Conservation (phyloP, 2,329 filamentous ascomycete species). For the Zopfia rhizophila region DNA sequence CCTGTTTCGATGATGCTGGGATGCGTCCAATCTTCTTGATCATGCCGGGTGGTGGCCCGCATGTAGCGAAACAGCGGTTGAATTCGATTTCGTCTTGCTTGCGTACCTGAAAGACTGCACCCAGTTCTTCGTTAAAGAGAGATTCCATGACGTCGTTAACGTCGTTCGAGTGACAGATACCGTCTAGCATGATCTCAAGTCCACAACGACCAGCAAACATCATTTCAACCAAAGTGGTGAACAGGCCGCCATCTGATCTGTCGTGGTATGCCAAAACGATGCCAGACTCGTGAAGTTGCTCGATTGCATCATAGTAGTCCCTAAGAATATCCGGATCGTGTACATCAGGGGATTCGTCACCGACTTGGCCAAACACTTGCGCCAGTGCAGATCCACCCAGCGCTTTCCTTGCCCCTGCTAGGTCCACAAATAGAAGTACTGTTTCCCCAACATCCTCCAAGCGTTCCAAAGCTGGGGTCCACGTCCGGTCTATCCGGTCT, state of each 20-base stretch:
- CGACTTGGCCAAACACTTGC: constrained; percentile 87
- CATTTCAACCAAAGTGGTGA: constrained; percentile 95
- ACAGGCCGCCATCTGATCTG: constrained; percentile 88
- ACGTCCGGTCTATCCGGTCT: constrained; percentile 83
- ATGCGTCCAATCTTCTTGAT: constrained; percentile 87
- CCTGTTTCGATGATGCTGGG: constrained; percentile 74
- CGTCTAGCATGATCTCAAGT: constrained; percentile 84
- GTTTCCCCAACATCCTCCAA: constrained; percentile 90
- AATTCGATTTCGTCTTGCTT: constrained; percentile 86
- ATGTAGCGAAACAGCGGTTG: constrained; percentile 89
- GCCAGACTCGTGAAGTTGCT: constrained; percentile 71
- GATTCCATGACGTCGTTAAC: constrained; percentile 75
- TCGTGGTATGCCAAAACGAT: constrained; percentile 95
- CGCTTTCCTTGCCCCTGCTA: constrained; percentile 81
- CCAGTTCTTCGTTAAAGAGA: constrained; percentile 96
- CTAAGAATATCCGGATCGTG: constrained; percentile 82
- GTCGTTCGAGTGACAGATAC: constrained; percentile 69
- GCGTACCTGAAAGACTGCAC: constrained; percentile 93
- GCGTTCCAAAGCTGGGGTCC: constrained; percentile 89
- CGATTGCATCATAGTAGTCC: constrained; percentile 91
- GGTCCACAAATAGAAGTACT: constrained; percentile 88
- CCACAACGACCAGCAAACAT: constrained; percentile 96
- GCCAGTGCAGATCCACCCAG: constrained; percentile 92
- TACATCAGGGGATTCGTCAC: constrained; percentile 86
- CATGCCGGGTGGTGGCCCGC: constrained; percentile 81